Evolutionary conservation across 208 protist genomes (phyloP).

Genomic region (Leishmania arabica): DNA sequence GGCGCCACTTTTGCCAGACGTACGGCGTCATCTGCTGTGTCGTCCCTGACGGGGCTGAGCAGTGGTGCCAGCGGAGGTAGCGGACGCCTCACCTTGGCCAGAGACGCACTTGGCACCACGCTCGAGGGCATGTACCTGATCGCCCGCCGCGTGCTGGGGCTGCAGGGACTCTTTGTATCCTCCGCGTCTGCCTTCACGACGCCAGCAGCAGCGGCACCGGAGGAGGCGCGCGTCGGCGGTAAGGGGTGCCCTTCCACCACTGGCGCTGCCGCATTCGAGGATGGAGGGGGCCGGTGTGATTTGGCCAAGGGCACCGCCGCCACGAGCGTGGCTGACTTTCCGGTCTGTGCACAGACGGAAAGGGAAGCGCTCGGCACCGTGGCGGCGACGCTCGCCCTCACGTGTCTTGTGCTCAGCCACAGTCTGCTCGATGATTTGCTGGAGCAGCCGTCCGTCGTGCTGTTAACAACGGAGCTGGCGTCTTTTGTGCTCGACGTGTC

Average conservation of each 20-base stretch:
- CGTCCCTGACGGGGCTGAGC: neutral
- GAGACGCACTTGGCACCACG: slow-evolving; percentile 52
- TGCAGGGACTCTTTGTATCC: slow-evolving; percentile 18
- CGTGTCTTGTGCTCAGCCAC: slow-evolving; percentile 38
- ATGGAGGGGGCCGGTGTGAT: neutral
- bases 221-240: neutral
- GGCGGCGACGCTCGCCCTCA: slow-evolving; percentile 43
- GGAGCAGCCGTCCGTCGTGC: slow-evolving; percentile 27
- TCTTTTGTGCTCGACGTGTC: slow-evolving; percentile 51
- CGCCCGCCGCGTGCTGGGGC: slow-evolving; percentile 47
- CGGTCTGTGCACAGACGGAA: slow-evolving; percentile 9
- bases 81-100: slow-evolving; percentile 28
- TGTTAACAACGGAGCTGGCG: slow-evolving; percentile 49
- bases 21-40: neutral
- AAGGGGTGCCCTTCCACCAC: neutral
- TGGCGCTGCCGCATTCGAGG: neutral
- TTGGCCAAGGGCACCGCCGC: neutral
- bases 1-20: neutral
- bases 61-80: neutral
- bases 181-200: neutral
- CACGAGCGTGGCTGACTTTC: neutral
- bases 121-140: slow-evolving; percentile 42
- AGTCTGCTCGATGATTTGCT: slow-evolving; percentile 37
- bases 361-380: slow-evolving; percentile 36
- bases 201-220: neutral